phyloP scores from a whole-genome alignment of 768 basidiomycete species.

The Dictyophora rubrovolvata region DNA sequence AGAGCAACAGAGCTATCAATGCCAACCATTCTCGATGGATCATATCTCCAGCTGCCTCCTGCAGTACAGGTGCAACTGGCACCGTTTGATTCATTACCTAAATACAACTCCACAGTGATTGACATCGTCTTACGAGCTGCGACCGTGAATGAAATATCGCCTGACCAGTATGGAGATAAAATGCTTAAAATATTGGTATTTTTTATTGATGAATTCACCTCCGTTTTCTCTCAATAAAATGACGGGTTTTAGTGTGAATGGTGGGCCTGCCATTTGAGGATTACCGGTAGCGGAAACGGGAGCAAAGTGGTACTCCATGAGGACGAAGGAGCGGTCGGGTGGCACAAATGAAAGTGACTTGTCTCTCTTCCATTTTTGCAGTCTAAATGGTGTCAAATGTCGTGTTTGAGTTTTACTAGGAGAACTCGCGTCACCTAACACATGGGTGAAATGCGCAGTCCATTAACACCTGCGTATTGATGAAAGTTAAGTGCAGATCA shows the following conservation, averaged over 20 bases:
- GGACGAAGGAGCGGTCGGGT: conserved; percentile 79
- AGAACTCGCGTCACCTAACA: conserved; percentile 51
- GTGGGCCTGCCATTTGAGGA: conserved; percentile 23
- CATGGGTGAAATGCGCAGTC: conserved; percentile 91
- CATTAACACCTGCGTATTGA: conserved; percentile 58
- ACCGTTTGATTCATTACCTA: conserved; percentile 64
- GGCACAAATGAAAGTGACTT: conserved; percentile 82
- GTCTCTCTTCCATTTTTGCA: conserved; percentile 71
- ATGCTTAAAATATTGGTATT: background rate
- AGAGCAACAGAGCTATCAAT: background rate
- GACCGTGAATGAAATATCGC: conserved; percentile 50
- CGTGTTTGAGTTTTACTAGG: background rate
- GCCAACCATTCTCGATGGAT: conserved; percentile 51
- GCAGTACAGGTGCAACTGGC: conserved; percentile 61
- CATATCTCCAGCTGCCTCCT: conserved; percentile 74
- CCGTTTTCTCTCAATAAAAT: conserved; percentile 31
- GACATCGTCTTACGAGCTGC: conserved; percentile 65
- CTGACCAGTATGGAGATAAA: conserved; percentile 21
- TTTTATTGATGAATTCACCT: conserved; percentile 21
- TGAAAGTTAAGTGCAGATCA: conserved; percentile 72
- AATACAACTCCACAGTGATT: conserved; percentile 59
- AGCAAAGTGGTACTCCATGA: conserved; percentile 73
- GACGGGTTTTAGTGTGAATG: conserved; percentile 22
- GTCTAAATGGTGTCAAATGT: conserved; percentile 29
- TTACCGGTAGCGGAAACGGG: conserved; percentile 28